Base-by-base conservation (phyloP, 2,329 filamentous ascomycete genomes). In the Endoconidiophora laricicola region DNA sequence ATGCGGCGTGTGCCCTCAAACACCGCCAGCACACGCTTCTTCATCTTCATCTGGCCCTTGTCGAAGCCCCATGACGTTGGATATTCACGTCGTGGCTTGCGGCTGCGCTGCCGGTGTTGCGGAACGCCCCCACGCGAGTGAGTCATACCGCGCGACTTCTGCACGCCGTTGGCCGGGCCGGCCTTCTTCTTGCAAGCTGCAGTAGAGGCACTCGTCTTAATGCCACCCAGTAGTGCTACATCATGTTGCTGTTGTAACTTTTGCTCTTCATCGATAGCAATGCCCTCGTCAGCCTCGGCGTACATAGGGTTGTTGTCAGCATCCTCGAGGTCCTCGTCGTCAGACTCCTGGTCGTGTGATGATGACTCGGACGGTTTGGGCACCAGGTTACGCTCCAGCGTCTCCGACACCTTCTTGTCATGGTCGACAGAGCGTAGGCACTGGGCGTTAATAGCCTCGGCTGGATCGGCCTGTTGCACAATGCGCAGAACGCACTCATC, bases 41-140 rank as follows among this genome's bases (percentile, higher is more conserved):
- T 95, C 78, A 94, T 93, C 61, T 84, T 93, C 86, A 96, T 94
- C 69, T 91, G 87, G 59, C 86, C 83, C 60, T 84, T 81, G 55
- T 88, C 78, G 59, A 88, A 91, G 48, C 91, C 90, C 91, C 91
- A 98, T 1, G 84, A 88, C 0, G 84, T 79, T 10, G 91, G 91
- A 63, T 94, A 96, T 63, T 94, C 86, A 63, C 87, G 88, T 57
- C 87, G 79, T 71, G 86, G 90, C 73, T 93, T 94, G 66, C 86
- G 84, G 50, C 85, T 79, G 59, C 77, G 78, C 36, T 69, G 67
- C 64, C 74, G 76, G 56, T 67, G 63, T 20, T 77, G 61, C 1
- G 71, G 72, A 38, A 81, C 82, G 56, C 81, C 84, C 54, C 80
- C 85, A 58, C 81, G 85, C 52, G 80, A 86, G 68, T 81, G 79